Evolutionary conservation across 2,329 filamentous ascomycete species (phyloP), one percentile per base, ranked within the genome.

Genomic region (Ophiostoma himal-ulmi): DNA sequence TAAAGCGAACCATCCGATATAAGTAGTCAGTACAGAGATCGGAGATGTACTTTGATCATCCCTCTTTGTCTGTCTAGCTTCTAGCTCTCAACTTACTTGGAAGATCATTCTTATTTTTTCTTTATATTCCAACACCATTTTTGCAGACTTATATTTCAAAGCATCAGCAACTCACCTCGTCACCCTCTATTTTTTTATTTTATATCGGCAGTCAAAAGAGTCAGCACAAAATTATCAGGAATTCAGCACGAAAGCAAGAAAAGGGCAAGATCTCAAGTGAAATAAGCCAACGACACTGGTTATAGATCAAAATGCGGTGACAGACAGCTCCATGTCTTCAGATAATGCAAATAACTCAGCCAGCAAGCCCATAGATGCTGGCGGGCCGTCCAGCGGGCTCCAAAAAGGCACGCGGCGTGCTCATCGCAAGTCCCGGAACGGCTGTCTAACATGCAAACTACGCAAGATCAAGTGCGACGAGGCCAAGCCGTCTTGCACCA

Each of bases 401-500:
- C 52, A 26, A n/a, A 26, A 57, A 57, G 52, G n/a, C 52, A 57
- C n/a, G 8, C 22, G 52, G 22, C 52, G 52, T 22, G 52, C 52
- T 13, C 52, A 57, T 57, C 52, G 52, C 52, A 57, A 57, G 52
- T 57, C 52, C n/a, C 22, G 52, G n/a, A 57, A 57, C 22, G 52
- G 52, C 52, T 57, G 52, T 57, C 10, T 57, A 8, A 57, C 52
- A 26, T 57, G 52, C n/a, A 57, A 57, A n/a, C n/a, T n/a, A 8
- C 52, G 52, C 52, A 57, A 57, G 52, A 57, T 57, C 52, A 57
- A 57, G 22, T 57, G 52, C 52, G 52, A 57, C 52, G 22, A 57
- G 52, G n/a, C 52, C 52, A 57, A 57, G n/a, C 52, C 52, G 22
- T 57, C 52, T 6, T 57, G 52, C 7, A 22, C 52, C 52, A 57